Conservation (phyloP, 1,284 basidiomycete species). For the Microbotryum saponariae region DNA sequence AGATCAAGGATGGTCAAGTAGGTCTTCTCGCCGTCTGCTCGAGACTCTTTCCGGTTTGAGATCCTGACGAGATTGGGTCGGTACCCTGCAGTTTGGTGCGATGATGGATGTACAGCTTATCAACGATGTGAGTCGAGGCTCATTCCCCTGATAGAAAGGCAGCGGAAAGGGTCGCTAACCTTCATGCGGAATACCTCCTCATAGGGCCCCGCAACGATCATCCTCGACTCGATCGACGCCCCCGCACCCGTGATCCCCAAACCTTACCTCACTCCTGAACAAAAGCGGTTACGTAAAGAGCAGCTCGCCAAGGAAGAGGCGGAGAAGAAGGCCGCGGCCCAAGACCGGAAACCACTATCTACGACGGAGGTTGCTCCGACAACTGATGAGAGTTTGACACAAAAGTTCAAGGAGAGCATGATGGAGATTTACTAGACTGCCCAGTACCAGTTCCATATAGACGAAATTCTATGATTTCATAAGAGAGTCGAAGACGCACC, state of each 20-base stretch:
- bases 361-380: constrained; percentile 3
- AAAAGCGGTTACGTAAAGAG: constrained; percentile 12
- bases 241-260: constrained; percentile 7
- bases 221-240: constrained; percentile 28
- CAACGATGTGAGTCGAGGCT: constrained; percentile 25
- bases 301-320: constrained; percentile 10
- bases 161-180: neutral
- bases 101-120: constrained; percentile 35
- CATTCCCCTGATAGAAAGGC: too few relatives aligned
- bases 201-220: constrained; percentile 34
- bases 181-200: neutral
- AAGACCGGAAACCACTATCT: neutral
- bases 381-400: constrained; percentile 10
- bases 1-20: constrained; percentile 30
- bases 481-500: too few relatives aligned
- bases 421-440: constrained; percentile 2
- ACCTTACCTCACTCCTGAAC: neutral
- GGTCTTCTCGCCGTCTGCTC: neutral
- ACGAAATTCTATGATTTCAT: too few relatives aligned
- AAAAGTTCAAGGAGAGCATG: constrained; percentile 23
- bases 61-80: neutral
- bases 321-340: constrained; percentile 13
- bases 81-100: constrained; percentile 19
- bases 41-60: too few relatives aligned
- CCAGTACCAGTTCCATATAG: too few relatives aligned